Conservation (phyloP, 2,329 filamentous ascomycete species). For the Apiospora koreana region DNA sequence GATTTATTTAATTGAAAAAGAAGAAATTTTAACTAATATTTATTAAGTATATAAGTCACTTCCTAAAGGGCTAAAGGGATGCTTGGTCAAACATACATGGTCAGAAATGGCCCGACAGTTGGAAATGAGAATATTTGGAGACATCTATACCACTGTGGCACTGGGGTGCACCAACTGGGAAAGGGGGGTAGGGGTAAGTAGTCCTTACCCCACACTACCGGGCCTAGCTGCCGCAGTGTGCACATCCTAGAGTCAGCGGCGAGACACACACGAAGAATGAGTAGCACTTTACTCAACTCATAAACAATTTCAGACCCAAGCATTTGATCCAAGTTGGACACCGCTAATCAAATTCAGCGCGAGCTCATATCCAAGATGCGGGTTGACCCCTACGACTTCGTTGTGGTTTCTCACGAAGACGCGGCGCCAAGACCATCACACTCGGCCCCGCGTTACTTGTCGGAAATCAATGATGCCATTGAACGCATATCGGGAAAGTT, state of each 20-base stretch:
- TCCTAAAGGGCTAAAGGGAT: too few species aligned
- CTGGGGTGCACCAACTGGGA: too few species aligned
- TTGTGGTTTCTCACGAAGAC: neutral
- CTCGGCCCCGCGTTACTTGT: slow-evolving; percentile 24
- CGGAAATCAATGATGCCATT: slow-evolving; percentile 39
- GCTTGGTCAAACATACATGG: too few species aligned
- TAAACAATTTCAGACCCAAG: too few species aligned
- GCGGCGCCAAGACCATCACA: neutral
- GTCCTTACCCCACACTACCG: neutral
- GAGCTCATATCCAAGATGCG: neutral
- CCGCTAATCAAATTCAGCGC: neutral
- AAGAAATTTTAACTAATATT: too few species aligned
- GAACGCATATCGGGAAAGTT: slow-evolving; percentile 40
- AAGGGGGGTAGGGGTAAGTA: neutral
- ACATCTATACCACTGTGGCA: too few species aligned
- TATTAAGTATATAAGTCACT: too few species aligned
- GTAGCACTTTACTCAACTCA: neutral
- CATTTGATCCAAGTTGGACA: neutral
- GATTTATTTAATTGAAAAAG: too few species aligned
- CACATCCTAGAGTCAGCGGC: neutral
- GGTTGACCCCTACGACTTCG: slow-evolving; percentile 4
- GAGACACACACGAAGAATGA: neutral
- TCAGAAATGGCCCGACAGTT: too few species aligned
- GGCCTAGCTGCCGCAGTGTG: neutral
- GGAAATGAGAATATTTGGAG: too few species aligned